Conservation (phyloP, 306 rosid genomes). For the Begonia fuchsioides region DNA sequence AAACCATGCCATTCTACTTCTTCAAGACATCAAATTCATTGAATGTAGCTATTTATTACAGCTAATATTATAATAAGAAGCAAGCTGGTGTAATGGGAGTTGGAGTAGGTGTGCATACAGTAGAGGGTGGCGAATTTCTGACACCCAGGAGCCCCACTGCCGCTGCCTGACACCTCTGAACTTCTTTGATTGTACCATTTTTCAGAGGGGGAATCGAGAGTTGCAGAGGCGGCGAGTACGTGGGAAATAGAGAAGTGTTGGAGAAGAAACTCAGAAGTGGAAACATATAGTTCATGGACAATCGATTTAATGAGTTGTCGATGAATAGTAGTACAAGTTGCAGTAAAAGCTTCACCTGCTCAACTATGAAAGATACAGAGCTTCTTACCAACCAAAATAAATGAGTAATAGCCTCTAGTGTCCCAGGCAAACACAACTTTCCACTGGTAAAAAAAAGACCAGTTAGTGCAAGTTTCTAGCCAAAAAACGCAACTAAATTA, state of each 20-base stretch:
- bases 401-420: too few relatives aligned
- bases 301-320: conserved; percentile 40
- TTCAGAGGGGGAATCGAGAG: conserved; percentile 2
- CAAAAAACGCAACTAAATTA: too few relatives aligned
- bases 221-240: conserved; percentile 8
- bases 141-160: conserved; percentile 99
- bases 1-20: not conserved
- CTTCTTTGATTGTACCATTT: conserved; percentile 77
- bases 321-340: conserved; percentile 27
- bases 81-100: too few relatives aligned
- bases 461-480: too few relatives aligned
- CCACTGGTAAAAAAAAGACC: too few relatives aligned
- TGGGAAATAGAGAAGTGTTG: conserved; percentile 1
- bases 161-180: conserved; percentile 99
- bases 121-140: conserved; percentile 97
- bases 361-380: conserved; percentile 25
- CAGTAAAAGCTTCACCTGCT: conserved; percentile 78
- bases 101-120: conserved; percentile 56
- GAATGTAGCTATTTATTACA: not conserved
- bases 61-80: not conserved
- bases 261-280: conserved; percentile 1
- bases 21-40: not conserved
- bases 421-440: too few relatives aligned
- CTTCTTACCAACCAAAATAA: conserved; percentile 35
- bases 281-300: conserved; percentile 2